phyloP scores from a whole-genome alignment of 768 basidiomycete genomes.

The Auricularia auricula-judae region DNA sequence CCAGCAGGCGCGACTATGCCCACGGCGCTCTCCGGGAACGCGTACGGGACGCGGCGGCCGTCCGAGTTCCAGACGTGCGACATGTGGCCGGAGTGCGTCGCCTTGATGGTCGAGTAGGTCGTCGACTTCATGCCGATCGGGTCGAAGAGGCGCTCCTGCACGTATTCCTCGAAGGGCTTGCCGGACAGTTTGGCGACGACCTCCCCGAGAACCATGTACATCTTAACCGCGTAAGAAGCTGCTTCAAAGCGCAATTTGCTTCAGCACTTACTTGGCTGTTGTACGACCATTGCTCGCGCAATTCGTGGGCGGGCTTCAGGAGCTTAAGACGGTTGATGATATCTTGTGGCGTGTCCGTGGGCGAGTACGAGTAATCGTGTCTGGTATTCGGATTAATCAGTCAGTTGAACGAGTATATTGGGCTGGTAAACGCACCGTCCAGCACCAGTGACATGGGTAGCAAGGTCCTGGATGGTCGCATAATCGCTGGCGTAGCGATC shows the following conservation, averaged over 20 bases:
- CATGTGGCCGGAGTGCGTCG: constrained; percentile 20
- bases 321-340: constrained; percentile 17
- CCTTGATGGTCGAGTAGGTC: constrained; percentile 26
- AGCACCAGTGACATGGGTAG: constrained; percentile 32
- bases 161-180: constrained; percentile 27
- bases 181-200: constrained; percentile 24
- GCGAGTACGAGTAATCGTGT: constrained; percentile 23
- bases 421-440: constrained; percentile 17
- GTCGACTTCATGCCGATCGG: constrained; percentile 31
- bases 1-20: constrained; percentile 26
- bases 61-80: constrained; percentile 23
- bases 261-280: constrained; percentile 23
- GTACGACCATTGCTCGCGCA: constrained; percentile 28
- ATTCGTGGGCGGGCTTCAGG: constrained; percentile 22
- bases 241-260: background rate
- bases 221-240: constrained; percentile 16
- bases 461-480: constrained; percentile 26
- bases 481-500: constrained; percentile 30
- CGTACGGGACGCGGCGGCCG: constrained; percentile 24
- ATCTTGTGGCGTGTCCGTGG: constrained; percentile 16
- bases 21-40: constrained; percentile 17
- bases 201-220: constrained; percentile 26
- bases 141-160: constrained; percentile 28
- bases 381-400: constrained; percentile 8
- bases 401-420: background rate